Conservation (phyloP, 768 basidiomycete genomes). For the Lactarius akahatsu region DNA sequence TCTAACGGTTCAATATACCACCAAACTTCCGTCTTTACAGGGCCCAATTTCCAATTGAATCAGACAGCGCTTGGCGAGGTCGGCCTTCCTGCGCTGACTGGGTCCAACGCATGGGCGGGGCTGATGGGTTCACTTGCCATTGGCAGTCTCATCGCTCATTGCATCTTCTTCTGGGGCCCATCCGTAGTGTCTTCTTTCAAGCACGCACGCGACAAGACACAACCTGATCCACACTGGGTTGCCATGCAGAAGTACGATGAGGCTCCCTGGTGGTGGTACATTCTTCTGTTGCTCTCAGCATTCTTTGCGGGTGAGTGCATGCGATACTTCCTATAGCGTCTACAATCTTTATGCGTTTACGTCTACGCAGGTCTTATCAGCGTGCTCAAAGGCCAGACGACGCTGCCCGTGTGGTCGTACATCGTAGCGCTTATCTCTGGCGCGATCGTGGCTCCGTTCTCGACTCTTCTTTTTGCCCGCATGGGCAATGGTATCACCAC, state of each 20-base stretch:
- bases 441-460: slow-evolving; percentile 48
- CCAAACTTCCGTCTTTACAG: slow-evolving; percentile 51
- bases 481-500: slow-evolving; percentile 62
- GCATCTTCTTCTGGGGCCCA: slow-evolving; percentile 55
- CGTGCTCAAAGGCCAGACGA: slow-evolving; percentile 60
- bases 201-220: slow-evolving; percentile 44
- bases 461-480: slow-evolving; percentile 54
- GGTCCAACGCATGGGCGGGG: slow-evolving; percentile 53
- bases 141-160: slow-evolving; percentile 57
- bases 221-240: slow-evolving; percentile 59
- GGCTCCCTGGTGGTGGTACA: slow-evolving; percentile 63
- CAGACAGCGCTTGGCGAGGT: slow-evolving; percentile 52
- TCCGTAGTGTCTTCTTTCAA: slow-evolving; percentile 52
- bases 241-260: slow-evolving; percentile 61
- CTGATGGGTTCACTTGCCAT: slow-evolving; percentile 47
- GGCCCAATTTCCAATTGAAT: slow-evolving; percentile 52
- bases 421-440: slow-evolving; percentile 56
- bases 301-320: slow-evolving; percentile 52
- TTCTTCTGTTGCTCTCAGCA: slow-evolving; percentile 45
- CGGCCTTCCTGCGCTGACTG: slow-evolving; percentile 41
- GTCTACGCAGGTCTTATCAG: slow-evolving; percentile 20
- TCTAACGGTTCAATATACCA: slow-evolving; percentile 55
- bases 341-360: too few relatives aligned
- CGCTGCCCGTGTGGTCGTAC: slow-evolving; percentile 63
- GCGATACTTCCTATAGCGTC: not conserved